Base-by-base conservation (phyloP, 164 flowering plant species). In the Annona cherimola region DNA sequence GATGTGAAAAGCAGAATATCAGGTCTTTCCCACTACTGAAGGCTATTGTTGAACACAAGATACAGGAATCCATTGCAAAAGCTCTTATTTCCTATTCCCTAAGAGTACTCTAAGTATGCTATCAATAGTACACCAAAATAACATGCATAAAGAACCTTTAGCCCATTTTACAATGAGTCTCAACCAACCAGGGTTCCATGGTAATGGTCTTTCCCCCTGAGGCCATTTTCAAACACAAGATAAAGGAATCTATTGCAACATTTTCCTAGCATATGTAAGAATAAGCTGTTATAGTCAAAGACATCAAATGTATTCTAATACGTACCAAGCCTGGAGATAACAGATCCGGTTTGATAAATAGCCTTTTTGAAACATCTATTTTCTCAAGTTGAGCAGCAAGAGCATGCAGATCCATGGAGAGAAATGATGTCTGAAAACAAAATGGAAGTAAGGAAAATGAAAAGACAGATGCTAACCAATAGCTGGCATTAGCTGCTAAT, bases 241-340 rank as follows among this genome's bases (percentile, higher is more conserved):
- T 50, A 16, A 11, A 50, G 57, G 57, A 16, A 50, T 50, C 54
- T n/a, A n/a, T n/a, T n/a, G 35, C 63, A 63, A 14, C 19, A 40
- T 12, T 35, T 5, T 39, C 67, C 40, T 9, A 5, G 4, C 3
- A 63, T 63, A 40, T 41, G 42, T 8, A 69, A 12, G 19, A 63
- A 62, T 5, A 63, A 40, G 62, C 73, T 69, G 42, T n/a, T n/a
- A n/a, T n/a, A n/a, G n/a, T 39, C n/a, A 66, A 42, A 55, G 59
- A 73, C 8, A 8, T 26, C 6, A 73, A 62, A 1, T 46, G 6
- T 0, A 12, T 14, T 44, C 45, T 66, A 42, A 73, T 2, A 5
- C 79, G 57, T 87, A 93, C 98, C 98, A 84, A 67, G 64, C 87
- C 90, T 45, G 83, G 65, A 61, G 92, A 87, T 55, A 93, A 77